A percentile compares a stretch with the other conserved stretches of the same genome.
Evolutionary conservation across 2,329 filamentous ascomycete genomes (phyloP).

Genomic region (Sporothrix inflata): DNA sequence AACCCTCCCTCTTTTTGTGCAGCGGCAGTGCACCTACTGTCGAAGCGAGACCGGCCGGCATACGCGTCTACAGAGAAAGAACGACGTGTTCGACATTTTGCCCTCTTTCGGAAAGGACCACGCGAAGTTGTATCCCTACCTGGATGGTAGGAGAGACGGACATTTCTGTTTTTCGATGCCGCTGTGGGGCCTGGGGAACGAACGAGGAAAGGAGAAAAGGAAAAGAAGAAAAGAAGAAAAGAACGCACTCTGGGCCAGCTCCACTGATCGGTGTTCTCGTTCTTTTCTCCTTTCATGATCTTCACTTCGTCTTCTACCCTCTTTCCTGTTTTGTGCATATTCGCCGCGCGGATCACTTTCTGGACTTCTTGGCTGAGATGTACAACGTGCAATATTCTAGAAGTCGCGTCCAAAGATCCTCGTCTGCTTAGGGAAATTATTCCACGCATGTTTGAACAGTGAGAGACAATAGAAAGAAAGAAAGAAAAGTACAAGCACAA

Average conservation of each 20-base stretch:
- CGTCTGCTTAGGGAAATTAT: too few relatives aligned
- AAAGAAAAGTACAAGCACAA: too few relatives aligned
- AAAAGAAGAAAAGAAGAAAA: background rate
- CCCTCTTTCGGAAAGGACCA: background rate
- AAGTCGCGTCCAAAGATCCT: too few relatives aligned
- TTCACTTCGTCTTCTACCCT: background rate
- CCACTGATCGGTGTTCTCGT: background rate
- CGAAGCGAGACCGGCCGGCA: background rate
- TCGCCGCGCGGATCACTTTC: background rate
- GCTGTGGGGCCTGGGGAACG: background rate
- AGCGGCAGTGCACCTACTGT: background rate
- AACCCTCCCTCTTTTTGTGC: background rate
- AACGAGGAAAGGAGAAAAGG: too few relatives aligned
- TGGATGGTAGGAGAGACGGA: background rate
- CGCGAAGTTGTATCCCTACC: background rate
- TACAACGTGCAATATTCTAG: background rate
- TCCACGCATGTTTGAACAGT: too few relatives aligned
- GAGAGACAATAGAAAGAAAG: too few relatives aligned
- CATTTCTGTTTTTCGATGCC: background rate
- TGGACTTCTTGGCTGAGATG: background rate
- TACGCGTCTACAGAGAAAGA: background rate
- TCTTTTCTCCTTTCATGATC: background rate
- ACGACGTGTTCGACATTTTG: background rate
- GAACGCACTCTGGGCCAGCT: background rate
- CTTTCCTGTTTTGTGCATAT: constrained; percentile 15